Evolutionary conservation across 2,329 filamentous ascomycete species (phyloP).

Genomic region (Knufia petricola): DNA sequence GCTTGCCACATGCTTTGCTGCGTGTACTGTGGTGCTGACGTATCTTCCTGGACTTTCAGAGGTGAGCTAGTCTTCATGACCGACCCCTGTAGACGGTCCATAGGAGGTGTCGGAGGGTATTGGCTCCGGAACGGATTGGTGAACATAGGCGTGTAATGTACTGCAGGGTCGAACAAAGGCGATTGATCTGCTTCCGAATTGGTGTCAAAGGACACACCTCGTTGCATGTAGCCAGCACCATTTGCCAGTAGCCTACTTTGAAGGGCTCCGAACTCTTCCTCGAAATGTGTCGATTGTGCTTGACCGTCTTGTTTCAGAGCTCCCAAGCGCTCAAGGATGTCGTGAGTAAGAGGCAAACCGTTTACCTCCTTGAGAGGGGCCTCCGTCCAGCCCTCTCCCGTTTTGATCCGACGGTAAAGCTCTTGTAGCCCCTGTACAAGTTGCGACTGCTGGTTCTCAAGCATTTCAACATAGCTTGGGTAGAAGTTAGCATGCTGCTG

Average conservation of each 20-base stretch:
- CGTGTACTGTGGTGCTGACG: background rate
- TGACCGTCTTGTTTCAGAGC: slow-evolving; percentile 46
- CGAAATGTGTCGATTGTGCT: slow-evolving; percentile 41
- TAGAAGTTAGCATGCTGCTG: background rate
- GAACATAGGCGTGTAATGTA: slow-evolving; percentile 14
- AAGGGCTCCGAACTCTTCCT: slow-evolving; percentile 48
- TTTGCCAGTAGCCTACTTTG: slow-evolving; percentile 46
- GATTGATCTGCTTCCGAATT: slow-evolving; percentile 48
- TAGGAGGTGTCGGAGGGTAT: slow-evolving; percentile 33
- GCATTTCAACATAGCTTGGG: slow-evolving; percentile 54
- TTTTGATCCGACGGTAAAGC: slow-evolving; percentile 45
- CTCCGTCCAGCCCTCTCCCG: slow-evolving; percentile 48
- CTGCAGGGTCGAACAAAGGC: slow-evolving; percentile 25
- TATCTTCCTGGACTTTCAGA: slow-evolving; percentile 5
- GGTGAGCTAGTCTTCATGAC: slow-evolving; percentile 25
- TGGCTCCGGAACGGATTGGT: slow-evolving; percentile 20
- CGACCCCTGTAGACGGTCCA: slow-evolving; percentile 30
- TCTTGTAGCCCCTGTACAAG: slow-evolving; percentile 53
- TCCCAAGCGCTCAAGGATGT: slow-evolving; percentile 51
- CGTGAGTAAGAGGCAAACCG: slow-evolving; percentile 53
- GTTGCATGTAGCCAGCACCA: slow-evolving; percentile 43
- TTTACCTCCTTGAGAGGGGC: slow-evolving; percentile 42
- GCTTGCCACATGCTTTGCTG: background rate
- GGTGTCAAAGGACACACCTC: slow-evolving; percentile 47
- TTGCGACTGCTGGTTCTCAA: slow-evolving; percentile 56